Conservation (phyloP, 2,329 filamentous ascomycete species). For the Ceratocystis papillata region DNA sequence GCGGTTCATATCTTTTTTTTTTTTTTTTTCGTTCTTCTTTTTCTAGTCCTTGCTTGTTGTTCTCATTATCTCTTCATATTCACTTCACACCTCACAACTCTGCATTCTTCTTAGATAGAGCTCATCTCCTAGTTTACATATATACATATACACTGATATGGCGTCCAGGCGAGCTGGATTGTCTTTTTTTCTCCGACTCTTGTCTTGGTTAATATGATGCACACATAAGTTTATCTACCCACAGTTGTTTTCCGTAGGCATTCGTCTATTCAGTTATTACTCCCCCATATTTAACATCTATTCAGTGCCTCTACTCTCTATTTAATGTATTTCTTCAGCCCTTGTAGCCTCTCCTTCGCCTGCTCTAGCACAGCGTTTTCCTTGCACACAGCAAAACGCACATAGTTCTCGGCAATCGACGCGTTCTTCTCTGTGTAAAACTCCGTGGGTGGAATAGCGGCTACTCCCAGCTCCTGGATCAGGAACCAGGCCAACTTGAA, state of each 20-base stretch:
- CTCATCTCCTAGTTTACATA: background rate
- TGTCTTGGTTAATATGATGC: background rate
- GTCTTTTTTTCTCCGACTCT: background rate
- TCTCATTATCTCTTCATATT: conserved; percentile 11
- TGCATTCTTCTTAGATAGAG: conserved; percentile 8
- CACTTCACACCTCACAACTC: background rate
- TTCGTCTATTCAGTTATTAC: background rate
- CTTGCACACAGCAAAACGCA: conserved; percentile 95
- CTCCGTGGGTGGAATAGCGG: conserved; percentile 90
- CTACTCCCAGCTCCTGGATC: conserved; percentile 91
- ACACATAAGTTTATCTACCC: background rate
- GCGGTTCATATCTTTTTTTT: background rate
- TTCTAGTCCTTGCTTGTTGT: background rate
- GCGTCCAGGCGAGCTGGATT: background rate
- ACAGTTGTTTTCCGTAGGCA: background rate
- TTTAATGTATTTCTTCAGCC: conserved; percentile 59
- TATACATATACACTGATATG: background rate
- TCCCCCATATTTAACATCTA: background rate
- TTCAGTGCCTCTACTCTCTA: background rate
- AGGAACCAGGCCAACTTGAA: conserved; percentile 95
- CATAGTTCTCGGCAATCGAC: conserved; percentile 80
- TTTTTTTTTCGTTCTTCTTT: no score
- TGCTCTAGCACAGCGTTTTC: conserved; percentile 72
- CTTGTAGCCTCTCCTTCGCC: conserved; percentile 64
- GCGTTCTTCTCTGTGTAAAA: conserved; percentile 85